Percentiles rank a stretch among this genome's conserved stretches.
phyloP scores from a whole-genome alignment of 208 protist species.

The Crithidia expoeki region DNA sequence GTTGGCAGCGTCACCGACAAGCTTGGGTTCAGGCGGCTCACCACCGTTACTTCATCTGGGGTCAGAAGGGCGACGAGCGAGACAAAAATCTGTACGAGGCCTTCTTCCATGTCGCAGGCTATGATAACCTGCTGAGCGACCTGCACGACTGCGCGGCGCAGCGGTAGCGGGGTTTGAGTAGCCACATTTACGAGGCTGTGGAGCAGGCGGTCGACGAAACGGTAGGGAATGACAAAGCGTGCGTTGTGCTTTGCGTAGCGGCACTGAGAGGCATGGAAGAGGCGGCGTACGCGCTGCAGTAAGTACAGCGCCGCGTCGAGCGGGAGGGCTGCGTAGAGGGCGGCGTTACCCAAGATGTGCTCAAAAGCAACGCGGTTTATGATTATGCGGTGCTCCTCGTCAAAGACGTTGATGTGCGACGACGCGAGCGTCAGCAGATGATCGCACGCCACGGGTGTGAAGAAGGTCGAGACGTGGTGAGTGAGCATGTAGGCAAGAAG shows the following conservation, averaged over 20 bases:
- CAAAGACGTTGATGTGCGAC: conserved; percentile 48
- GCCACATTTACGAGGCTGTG: conserved; percentile 56
- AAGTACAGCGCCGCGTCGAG: conserved; percentile 50
- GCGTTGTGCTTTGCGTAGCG: conserved; percentile 75
- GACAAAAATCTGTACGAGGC: conserved; percentile 57
- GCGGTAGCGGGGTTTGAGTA: conserved; percentile 35
- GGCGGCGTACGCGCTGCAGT: conserved; percentile 43
- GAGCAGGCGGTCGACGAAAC: conserved; percentile 76
- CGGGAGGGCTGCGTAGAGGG: conserved; percentile 58
- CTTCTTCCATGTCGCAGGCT: conserved; percentile 67
- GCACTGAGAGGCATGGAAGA: conserved; percentile 64
- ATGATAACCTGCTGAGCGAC: conserved; percentile 76
- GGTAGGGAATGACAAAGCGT: conserved; percentile 52
- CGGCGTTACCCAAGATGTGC: conserved; percentile 62
- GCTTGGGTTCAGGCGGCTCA: conserved; percentile 26
- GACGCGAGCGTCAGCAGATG: conserved; percentile 60
- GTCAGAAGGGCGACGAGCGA: conserved; percentile 67
- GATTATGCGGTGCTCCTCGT: conserved; percentile 64
- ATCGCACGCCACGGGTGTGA: conserved; percentile 58
- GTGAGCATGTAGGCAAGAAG: conserved; percentile 66
- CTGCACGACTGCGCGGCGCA: conserved; percentile 51
- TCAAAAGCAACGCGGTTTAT: conserved; percentile 86
- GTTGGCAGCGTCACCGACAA: conserved; percentile 48
- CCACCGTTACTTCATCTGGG: conserved; percentile 37
- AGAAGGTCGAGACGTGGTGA: conserved; percentile 47